Conservation (phyloP, 495 filamentous ascomycete species). For the Neurospora sp. region DNA sequence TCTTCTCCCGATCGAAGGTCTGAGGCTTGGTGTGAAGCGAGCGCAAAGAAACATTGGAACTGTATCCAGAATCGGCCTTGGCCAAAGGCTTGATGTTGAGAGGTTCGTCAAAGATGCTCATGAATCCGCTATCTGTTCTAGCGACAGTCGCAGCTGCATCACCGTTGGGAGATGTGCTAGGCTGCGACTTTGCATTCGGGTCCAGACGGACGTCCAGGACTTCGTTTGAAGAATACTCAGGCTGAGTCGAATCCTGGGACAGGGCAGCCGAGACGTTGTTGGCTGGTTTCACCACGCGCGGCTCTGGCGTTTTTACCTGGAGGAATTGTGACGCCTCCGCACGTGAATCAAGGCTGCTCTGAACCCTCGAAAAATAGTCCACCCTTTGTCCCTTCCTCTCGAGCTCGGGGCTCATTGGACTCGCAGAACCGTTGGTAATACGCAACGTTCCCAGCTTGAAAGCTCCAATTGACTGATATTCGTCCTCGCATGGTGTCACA, state of each 20-base stretch:
- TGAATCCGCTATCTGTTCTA: conserved; percentile 36
- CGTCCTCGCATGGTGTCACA: conserved; percentile 34
- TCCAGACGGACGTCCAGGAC: conserved; percentile 33
- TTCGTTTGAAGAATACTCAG: conserved; percentile 26
- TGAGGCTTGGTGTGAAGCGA: conserved; percentile 27
- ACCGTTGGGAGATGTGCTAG: conserved; percentile 1
- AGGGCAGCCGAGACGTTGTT: conserved; percentile 12
- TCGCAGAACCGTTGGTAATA: conserved; percentile 48
- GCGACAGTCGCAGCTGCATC: conserved; percentile 13
- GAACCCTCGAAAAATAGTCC: conserved; percentile 11
- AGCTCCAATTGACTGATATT: conserved; percentile 46
- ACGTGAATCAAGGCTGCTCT: background rate
- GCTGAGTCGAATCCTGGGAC: background rate
- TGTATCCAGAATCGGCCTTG: conserved; percentile 49
- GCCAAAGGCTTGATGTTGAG: conserved; percentile 29
- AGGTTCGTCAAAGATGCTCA: conserved; percentile 26
- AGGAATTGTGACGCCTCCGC: background rate
- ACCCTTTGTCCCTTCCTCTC: conserved; percentile 12
- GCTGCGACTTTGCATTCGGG: conserved; percentile 27
- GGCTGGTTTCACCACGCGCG: conserved; percentile 6
- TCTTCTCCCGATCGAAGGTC: conserved; percentile 1
- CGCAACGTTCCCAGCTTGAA: conserved; percentile 50
- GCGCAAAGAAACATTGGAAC: conserved; percentile 41
- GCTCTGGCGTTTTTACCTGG: conserved; percentile 3
- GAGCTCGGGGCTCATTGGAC: conserved; percentile 30